These are phyloP conservation scores for Microcera coccophila DNA, from an alignment of 2,329 filamentous ascomycete genomes.

Conservation along the genomic window DNA sequence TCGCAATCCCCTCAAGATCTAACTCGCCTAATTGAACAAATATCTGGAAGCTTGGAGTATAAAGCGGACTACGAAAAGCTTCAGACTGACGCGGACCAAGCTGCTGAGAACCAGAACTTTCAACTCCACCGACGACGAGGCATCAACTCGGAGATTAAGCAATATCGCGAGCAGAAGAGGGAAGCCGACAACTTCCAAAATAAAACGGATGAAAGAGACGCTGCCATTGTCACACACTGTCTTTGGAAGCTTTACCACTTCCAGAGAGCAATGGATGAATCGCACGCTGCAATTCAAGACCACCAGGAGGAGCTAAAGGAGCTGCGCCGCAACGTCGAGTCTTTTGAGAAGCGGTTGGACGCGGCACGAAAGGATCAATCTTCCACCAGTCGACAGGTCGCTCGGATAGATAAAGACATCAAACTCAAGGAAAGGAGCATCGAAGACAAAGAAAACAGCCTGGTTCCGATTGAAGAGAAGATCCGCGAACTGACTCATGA, in stretches of 20 bases:
- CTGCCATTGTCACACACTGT: slow-evolving; percentile 87
- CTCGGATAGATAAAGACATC: slow-evolving; percentile 79
- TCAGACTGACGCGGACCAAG: slow-evolving; percentile 81
- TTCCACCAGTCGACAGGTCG: slow-evolving; percentile 69
- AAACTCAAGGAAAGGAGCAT: slow-evolving; percentile 81
- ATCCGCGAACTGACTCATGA: slow-evolving; percentile 73
- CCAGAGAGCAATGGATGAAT: slow-evolving; percentile 88
- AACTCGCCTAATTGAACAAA: slow-evolving; percentile 92
- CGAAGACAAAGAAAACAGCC: slow-evolving; percentile 77
- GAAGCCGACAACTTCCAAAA: slow-evolving; percentile 91
- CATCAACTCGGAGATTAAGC: slow-evolving; percentile 97
- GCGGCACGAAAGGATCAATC: slow-evolving; percentile 80
- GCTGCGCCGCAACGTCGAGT: slow-evolving; percentile 79
- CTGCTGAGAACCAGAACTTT: slow-evolving; percentile 81
- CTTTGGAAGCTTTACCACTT: slow-evolving; percentile 97
- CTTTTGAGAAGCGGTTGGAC: slow-evolving; percentile 76
- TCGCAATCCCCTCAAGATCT: slow-evolving; percentile 92
- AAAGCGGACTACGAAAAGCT: slow-evolving; percentile 90
- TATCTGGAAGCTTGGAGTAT: slow-evolving; percentile 91
- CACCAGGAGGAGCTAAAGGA: slow-evolving; percentile 95
- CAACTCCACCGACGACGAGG: slow-evolving; percentile 85
- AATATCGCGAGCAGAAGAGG: slow-evolving; percentile 94
- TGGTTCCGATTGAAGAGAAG: slow-evolving; percentile 91
- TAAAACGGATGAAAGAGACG: slow-evolving; percentile 85
- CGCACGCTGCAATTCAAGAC: slow-evolving; percentile 82